Percentiles rank a stretch among this genome's conserved stretches.
These are phyloP conservation scores for Neophaeococcomyces aloes DNA, from an alignment of 2,329 filamentous ascomycete genomes.

Conservation along the genomic window DNA sequence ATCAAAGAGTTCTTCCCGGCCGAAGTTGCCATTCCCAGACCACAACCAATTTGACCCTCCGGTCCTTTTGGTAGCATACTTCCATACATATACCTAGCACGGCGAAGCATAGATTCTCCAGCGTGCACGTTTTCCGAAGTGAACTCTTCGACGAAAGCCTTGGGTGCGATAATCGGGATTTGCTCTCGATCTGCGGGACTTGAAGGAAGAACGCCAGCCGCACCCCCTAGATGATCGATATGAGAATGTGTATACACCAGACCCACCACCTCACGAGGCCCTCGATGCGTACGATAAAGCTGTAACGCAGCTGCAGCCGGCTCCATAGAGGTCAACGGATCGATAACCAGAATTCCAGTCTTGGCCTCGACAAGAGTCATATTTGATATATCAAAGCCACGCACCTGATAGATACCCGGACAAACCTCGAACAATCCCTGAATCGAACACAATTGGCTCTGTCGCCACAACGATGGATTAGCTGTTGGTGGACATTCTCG, in stretches of 20 bases:
- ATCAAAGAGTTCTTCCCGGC: conserved; percentile 27
- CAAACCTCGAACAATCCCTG: conserved; percentile 30
- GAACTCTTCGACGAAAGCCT: conserved; percentile 32
- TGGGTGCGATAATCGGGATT: conserved; percentile 24
- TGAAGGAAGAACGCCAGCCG: conserved; percentile 11
- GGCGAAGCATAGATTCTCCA: conserved; percentile 31
- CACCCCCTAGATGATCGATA: conserved; percentile 31
- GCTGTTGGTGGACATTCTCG: conserved; percentile 20
- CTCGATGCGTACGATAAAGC: conserved; percentile 25
- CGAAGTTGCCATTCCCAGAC: conserved; percentile 27
- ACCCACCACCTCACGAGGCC: conserved; percentile 22
- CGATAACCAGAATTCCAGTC: conserved; percentile 31
- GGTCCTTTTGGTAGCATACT: conserved; percentile 23
- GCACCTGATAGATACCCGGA: conserved; percentile 32
- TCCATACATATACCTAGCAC: conserved; percentile 35
- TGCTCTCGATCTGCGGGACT: conserved; percentile 15
- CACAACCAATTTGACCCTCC: conserved; percentile 26
- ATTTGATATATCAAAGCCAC: conserved; percentile 33
- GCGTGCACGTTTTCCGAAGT: conserved; percentile 32
- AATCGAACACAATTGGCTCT: conserved; percentile 25
- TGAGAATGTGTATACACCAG: conserved; percentile 36
- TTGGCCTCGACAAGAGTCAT: conserved; percentile 33
- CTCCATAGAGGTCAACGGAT: conserved; percentile 30
- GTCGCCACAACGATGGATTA: conserved; percentile 29
- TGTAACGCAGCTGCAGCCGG: conserved; percentile 26